A percentile compares a stretch with the other conserved stretches of the same genome.
Conservation (phyloP, 2,329 filamentous ascomycete genomes). For the Aureobasidium leucospermi region DNA sequence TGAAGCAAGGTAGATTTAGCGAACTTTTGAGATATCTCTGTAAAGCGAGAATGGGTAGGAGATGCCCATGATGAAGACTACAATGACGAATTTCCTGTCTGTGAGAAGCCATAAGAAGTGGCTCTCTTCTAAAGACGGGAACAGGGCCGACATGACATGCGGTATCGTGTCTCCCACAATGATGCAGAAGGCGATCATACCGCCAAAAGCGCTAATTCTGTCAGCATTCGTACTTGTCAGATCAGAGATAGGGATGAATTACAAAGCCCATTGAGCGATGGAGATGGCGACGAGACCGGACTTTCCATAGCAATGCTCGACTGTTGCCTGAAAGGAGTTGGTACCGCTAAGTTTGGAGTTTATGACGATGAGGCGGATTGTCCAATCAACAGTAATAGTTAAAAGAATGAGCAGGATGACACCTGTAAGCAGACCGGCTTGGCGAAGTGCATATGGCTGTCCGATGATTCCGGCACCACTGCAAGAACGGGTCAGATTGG, state of each 20-base stretch:
- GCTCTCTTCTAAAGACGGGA: conserved; percentile 64
- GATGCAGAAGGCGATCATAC: conserved; percentile 97
- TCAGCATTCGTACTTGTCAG: not conserved
- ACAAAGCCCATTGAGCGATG: conserved; percentile 91
- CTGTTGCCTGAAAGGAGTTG: conserved; percentile 89
- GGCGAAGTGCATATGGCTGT: conserved; percentile 91
- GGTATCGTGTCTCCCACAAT: conserved; percentile 97
- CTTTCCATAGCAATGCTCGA: conserved; percentile 89
- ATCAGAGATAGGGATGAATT: conserved; percentile 21
- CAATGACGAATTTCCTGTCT: conserved; percentile 74
- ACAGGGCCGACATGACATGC: conserved; percentile 75
- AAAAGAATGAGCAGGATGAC: conserved; percentile 68
- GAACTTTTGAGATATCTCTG: conserved; percentile 90
- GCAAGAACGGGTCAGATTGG: not conserved
- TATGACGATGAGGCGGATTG: conserved; percentile 90
- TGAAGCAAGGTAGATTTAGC: conserved; percentile 17
- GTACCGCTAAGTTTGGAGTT: conserved; percentile 95
- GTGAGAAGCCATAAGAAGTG: conserved; percentile 77
- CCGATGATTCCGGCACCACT: conserved; percentile 60
- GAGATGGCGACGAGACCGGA: conserved; percentile 82
- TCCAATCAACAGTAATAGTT: conserved; percentile 91
- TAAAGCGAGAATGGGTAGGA: conserved; percentile 91
- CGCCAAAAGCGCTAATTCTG: conserved; percentile 69
- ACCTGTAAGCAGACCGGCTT: conserved; percentile 80
- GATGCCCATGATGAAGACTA: conserved; percentile 76